These are phyloP conservation scores for Spathaspora passalidarum DNA, from an alignment of 805 yeast species.

Conservation along the genomic window DNA sequence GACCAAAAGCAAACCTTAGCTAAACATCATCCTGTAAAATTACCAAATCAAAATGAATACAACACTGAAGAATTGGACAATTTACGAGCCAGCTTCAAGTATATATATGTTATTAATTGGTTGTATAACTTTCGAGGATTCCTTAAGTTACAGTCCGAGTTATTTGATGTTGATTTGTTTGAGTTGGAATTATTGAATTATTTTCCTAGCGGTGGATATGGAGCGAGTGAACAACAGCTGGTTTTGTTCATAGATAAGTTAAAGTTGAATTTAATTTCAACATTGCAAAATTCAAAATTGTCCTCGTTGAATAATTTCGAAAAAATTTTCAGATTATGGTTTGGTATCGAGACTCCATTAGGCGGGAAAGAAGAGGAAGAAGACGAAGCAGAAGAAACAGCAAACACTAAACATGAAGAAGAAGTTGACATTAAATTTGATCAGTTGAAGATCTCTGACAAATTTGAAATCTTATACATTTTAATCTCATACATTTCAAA, in stretches of 20 bases:
- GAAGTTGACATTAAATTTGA: slow-evolving; percentile 33
- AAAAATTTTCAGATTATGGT: slow-evolving; percentile 29
- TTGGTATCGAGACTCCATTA: slow-evolving; percentile 32
- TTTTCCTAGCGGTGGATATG: slow-evolving; percentile 6
- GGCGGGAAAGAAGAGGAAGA: slow-evolving; percentile 25
- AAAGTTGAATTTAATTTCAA: slow-evolving; percentile 39
- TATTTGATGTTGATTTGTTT: slow-evolving; percentile 55
- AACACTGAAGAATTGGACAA: slow-evolving; percentile 9
- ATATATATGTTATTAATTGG: slow-evolving; percentile 49
- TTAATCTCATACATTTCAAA: slow-evolving; percentile 43
- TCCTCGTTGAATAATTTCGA: slow-evolving; percentile 29
- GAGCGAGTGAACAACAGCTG: slow-evolving; percentile 3
- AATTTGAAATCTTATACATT: slow-evolving; percentile 46
- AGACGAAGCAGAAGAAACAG: slow-evolving; percentile 13
- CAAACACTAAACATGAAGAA: slow-evolving; percentile 12
- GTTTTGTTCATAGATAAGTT: slow-evolving; percentile 37
- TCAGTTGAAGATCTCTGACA: slow-evolving; percentile 40
- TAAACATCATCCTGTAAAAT: slow-evolving; percentile 18
- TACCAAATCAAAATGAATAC: slow-evolving; percentile 17
- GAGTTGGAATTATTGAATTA: slow-evolving; percentile 55
- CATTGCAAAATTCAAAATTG: slow-evolving; percentile 36
- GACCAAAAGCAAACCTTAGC: slow-evolving; percentile 17
- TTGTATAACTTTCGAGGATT: slow-evolving; percentile 50
- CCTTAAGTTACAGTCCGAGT: slow-evolving; percentile 47
- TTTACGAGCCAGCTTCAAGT: slow-evolving; percentile 18